Evolutionary conservation across 2,329 filamentous ascomycete genomes (phyloP), one percentile per base, ranked within the genome.

Genomic region (Colletotrichum orbiculare): DNA sequence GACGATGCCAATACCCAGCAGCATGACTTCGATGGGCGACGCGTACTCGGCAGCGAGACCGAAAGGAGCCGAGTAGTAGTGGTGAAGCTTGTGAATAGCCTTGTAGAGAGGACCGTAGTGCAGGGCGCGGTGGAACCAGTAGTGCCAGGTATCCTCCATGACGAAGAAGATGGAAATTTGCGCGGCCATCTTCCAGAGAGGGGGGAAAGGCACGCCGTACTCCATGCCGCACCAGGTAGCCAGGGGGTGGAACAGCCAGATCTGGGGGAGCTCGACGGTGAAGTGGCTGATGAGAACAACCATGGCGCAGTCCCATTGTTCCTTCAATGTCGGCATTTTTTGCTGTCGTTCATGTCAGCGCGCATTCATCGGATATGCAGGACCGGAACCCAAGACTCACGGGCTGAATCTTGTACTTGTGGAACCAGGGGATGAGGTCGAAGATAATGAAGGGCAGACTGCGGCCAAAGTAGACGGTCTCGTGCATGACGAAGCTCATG

Each of bases 161-260:
- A 98, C 87, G 81, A 99, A 99, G 86, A 98, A 96, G 76, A 98
- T 85, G 67, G 90, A 87, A 71, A 99, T 95, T 74, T 99, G 96
- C 76, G 92, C 89, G 69, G 91, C 91, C 85, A 99, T 98, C 74
- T 90, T 97, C 81, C 86, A 91, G 70, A 90, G 73, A 11, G 91
- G 84, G 39, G 96, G 96, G 84, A 99, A 99, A 9, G 95, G 96
- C 53, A 97, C 92, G 67, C 89, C 88, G 70, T 92, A 97, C 64
- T 90, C 85, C 80, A 99, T 91, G 73, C 96, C 96, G 77, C 93
- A 94, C 81, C 89, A 97, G 76, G 94, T 93, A 64, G 95, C 95
- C 84, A 97, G 88, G 37, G 96, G 96, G 83, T 99, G 96, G 87
- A 99, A 99, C 73, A 98, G 87, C 95, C 95, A 98, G 78, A 98